These are phyloP conservation scores for Singerocomus inundabilis DNA, from an alignment of 1,284 basidiomycete species.

Conservation along the genomic window DNA sequence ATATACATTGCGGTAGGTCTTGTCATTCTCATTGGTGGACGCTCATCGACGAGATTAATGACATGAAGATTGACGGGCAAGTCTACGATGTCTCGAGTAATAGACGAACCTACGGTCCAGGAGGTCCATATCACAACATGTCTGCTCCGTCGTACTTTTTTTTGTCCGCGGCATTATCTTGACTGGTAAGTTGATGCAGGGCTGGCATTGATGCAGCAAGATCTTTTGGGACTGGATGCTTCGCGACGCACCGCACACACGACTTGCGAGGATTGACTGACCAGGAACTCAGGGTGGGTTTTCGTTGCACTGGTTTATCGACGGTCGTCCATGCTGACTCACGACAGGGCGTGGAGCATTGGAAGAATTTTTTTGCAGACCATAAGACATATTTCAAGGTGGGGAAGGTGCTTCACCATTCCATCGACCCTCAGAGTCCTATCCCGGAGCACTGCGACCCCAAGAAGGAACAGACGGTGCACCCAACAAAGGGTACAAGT, in stretches of 20 bases:
- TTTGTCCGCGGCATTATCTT: slow-evolving; percentile 21
- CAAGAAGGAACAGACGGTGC: slow-evolving; percentile 43
- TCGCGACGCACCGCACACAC: slow-evolving; percentile 85
- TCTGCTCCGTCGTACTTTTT: slow-evolving; percentile 40
- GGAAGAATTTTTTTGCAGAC: slow-evolving; percentile 86
- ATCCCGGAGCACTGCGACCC: slow-evolving; percentile 78
- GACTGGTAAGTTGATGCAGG: slow-evolving; percentile 43
- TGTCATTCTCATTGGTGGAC: background rate
- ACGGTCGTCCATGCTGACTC: background rate
- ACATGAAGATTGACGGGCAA: slow-evolving; percentile 77
- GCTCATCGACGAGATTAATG: slow-evolving; percentile 13
- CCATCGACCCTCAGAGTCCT: slow-evolving; percentile 78
- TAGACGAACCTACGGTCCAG: slow-evolving; percentile 83
- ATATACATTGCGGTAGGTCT: slow-evolving; percentile 79
- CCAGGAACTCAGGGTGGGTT: slow-evolving; percentile 62
- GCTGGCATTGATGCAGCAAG: slow-evolving; percentile 86
- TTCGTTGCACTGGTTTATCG: background rate
- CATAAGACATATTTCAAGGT: slow-evolving; percentile 78
- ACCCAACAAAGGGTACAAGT: slow-evolving; percentile 9
- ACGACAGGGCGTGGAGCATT: slow-evolving; percentile 70
- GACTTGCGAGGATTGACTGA: slow-evolving; percentile 81
- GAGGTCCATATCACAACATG: slow-evolving; percentile 85
- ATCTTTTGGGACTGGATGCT: slow-evolving; percentile 92
- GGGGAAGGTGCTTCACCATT: slow-evolving; percentile 69
- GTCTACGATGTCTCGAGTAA: slow-evolving; percentile 88